phyloP scores from a whole-genome alignment of 495 filamentous ascomycete genomes.

The Astrothelium macrocarpum region DNA sequence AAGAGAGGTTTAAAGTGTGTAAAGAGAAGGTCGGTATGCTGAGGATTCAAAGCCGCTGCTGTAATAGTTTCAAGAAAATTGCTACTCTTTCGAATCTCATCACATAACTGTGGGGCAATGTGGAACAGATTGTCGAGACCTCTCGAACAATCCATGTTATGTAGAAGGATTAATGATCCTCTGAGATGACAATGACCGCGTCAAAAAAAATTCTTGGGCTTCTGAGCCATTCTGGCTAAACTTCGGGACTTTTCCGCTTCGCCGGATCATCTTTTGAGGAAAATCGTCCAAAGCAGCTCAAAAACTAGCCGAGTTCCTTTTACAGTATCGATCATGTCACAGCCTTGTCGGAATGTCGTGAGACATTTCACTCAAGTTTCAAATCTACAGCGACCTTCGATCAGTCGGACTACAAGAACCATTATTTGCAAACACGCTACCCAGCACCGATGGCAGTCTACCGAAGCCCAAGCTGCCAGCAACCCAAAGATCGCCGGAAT shows the following conservation, averaged over 20 bases:
- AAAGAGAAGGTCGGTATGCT: constrained; percentile 59
- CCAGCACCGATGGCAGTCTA: constrained; percentile 60
- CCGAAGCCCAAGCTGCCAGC: constrained; percentile 45
- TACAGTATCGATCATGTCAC: constrained; percentile 41
- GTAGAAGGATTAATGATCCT: constrained; percentile 24
- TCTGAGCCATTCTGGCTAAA: background rate
- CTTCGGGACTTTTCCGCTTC: background rate
- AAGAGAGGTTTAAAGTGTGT: constrained; percentile 59
- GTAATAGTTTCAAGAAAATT: constrained; percentile 65
- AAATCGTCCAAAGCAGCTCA: background rate
- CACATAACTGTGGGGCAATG: constrained; percentile 50
- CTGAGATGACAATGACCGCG: background rate
- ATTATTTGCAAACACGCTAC: constrained; percentile 15
- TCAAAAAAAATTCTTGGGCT: background rate
- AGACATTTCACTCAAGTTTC: constrained; percentile 46
- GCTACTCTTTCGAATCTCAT: constrained; percentile 52
- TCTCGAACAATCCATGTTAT: constrained; percentile 35
- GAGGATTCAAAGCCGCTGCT: constrained; percentile 52
- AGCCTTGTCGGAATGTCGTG: constrained; percentile 48
- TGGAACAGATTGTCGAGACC: constrained; percentile 40
- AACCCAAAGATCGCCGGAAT: constrained; percentile 87
- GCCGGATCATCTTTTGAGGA: background rate
- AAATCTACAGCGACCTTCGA: constrained; percentile 14
- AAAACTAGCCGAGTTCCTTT: background rate
- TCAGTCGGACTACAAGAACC: background rate